phyloP scores from a whole-genome alignment of 2,329 filamentous ascomycete genomes.

The Chrysoporthe austroafricana region DNA sequence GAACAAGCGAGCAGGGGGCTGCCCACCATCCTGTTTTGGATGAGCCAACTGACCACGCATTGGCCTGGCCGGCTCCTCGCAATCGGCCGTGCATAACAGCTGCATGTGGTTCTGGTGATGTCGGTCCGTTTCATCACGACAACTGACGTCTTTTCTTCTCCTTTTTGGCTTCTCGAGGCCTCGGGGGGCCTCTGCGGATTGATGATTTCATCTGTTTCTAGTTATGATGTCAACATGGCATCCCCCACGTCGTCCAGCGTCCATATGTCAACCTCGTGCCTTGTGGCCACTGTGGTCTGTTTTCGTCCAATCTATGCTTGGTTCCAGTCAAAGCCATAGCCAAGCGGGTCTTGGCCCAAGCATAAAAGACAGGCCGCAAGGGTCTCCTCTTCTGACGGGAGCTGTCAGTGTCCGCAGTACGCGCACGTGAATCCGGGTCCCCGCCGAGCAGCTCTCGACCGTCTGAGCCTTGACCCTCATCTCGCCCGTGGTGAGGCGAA shows the following conservation, averaged over 20 bases:
- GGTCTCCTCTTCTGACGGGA: neutral
- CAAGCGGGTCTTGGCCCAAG: too few relatives aligned
- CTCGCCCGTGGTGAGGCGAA: constrained; percentile 1
- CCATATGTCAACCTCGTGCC: neutral
- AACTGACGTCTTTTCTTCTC: neutral
- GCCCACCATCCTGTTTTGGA: constrained; percentile 5
- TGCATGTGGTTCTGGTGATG: neutral
- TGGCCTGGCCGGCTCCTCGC: neutral
- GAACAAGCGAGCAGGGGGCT: neutral
- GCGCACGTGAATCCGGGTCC: neutral
- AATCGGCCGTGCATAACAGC: neutral
- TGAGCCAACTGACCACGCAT: neutral
- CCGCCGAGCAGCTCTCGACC: neutral
- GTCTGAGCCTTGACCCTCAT: neutral
- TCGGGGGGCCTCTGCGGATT: neutral
- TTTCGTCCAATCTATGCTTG: neutral
- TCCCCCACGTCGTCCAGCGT: neutral
- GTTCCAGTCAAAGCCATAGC: too few relatives aligned
- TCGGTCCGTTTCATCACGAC: neutral
- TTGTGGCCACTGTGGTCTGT: neutral
- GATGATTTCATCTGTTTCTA: neutral
- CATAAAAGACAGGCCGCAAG: neutral
- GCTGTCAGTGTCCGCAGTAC: neutral
- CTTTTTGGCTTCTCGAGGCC: neutral
- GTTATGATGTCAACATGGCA: neutral